These are phyloP conservation scores for Staphylotrichum tortipilum DNA, from an alignment of 495 filamentous ascomycete species.

Conservation along the genomic window DNA sequence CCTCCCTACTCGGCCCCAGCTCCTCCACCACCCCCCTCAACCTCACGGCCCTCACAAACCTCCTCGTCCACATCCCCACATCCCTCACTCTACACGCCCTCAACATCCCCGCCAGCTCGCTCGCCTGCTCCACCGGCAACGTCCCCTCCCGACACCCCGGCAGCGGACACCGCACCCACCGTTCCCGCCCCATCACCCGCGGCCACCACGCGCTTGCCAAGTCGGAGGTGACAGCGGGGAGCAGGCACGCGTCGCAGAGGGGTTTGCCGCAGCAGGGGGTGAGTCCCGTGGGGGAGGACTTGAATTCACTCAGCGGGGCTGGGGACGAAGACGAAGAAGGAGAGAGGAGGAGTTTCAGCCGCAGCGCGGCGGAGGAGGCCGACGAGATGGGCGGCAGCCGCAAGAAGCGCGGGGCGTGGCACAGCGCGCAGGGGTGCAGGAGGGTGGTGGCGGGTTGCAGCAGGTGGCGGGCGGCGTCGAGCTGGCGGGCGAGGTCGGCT, in stretches of 20 bases:
- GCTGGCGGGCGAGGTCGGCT: not conserved
- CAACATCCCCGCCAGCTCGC: too few species aligned
- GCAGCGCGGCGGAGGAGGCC: not conserved
- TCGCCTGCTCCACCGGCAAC: too few species aligned
- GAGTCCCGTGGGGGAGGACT: not conserved
- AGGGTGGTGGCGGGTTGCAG: not conserved
- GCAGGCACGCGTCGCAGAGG: not conserved
- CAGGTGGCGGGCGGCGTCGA: not conserved
- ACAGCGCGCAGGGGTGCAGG: not conserved
- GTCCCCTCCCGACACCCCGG: not conserved
- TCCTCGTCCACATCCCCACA: too few species aligned
- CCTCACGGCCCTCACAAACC: too few species aligned
- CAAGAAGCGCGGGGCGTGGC: not conserved
- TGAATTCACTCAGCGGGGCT: not conserved
- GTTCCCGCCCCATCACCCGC: not conserved
- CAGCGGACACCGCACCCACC: not conserved
- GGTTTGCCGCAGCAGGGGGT: not conserved
- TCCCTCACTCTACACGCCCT: too few species aligned
- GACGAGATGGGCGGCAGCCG: not conserved
- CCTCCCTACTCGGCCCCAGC: too few species aligned
- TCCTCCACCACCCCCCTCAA: too few species aligned
- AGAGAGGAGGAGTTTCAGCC: not conserved
- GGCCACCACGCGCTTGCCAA: not conserved
- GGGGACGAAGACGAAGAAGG: not conserved
- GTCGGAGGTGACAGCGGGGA: not conserved